Evolutionary conservation across 116 monocot species (phyloP).

Genomic region (Dioscorea cayenensis): DNA sequence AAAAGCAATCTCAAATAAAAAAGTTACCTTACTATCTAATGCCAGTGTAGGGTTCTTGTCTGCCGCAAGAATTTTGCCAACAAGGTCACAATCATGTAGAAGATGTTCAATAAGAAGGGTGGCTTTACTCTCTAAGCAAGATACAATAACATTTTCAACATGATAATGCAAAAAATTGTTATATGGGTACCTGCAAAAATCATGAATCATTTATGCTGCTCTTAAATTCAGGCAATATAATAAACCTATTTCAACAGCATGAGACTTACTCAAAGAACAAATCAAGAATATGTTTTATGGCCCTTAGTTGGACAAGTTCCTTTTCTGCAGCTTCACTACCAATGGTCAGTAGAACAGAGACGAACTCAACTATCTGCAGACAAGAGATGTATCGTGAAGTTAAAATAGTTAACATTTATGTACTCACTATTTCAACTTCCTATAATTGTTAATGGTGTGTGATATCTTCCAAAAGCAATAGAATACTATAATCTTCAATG

Average conservation of each 20-base stretch:
- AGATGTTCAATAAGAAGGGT: conserved; percentile 62
- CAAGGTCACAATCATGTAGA: conserved; percentile 62
- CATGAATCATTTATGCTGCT: conserved; percentile 3
- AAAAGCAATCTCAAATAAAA: neutral
- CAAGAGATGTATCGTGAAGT: too few species aligned
- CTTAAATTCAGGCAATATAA: neutral
- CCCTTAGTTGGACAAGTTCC: conserved; percentile 65
- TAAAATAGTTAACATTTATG: too few species aligned
- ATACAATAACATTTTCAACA: conserved; percentile 77
- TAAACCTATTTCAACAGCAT: neutral
- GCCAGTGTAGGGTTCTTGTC: conserved; percentile 55
- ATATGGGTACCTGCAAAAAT: conserved; percentile 76
- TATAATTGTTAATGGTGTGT: too few species aligned
- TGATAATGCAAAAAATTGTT: conserved; percentile 98
- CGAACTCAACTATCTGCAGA: conserved; percentile 93
- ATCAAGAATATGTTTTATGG: conserved; percentile 49
- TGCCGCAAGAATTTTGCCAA: conserved; percentile 72
- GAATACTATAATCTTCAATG: too few species aligned
- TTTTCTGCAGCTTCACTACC: conserved; percentile 83
- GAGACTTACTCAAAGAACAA: conserved; percentile 87
- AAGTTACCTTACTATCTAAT: conserved; percentile 36
- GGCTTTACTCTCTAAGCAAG: conserved; percentile 84
- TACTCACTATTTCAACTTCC: too few species aligned
- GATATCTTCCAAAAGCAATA: too few species aligned
- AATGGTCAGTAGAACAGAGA: conserved; percentile 82